Conservation (phyloP, 345 rosid species). For the Melaleuca alternifolia region DNA sequence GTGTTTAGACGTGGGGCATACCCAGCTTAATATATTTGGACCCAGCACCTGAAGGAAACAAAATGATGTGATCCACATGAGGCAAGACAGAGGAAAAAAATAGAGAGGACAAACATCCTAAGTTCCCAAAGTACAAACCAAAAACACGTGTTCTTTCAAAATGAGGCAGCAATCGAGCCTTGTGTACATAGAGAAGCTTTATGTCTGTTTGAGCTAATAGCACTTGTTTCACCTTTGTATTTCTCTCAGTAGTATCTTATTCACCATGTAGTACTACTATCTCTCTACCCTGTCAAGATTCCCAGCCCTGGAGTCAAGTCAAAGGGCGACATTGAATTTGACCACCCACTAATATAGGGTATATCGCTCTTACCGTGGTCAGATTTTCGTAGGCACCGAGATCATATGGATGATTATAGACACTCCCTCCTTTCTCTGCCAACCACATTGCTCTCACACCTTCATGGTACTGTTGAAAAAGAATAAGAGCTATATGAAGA, state of each 20-base stretch:
- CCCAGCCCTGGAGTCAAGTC: not conserved
- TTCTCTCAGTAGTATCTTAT: not conserved
- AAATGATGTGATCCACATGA: not conserved
- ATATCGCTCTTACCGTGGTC: slow-evolving; percentile 30
- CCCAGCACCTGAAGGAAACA: slow-evolving; percentile 59
- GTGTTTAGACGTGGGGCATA: slow-evolving; percentile 59
- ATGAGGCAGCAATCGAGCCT: not conserved
- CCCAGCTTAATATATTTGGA: slow-evolving; percentile 62
- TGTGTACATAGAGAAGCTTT: not conserved
- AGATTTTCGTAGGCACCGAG: slow-evolving; percentile 63
- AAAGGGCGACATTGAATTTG: not conserved
- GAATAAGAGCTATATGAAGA: not conserved
- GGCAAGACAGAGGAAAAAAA: not conserved
- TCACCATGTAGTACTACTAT: not conserved
- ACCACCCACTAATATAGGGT: not conserved
- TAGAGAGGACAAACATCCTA: not conserved
- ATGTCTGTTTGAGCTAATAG: not conserved
- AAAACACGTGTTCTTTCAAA: not conserved
- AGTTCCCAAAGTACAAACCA: not conserved
- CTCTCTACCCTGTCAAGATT: not conserved
- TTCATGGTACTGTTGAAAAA: slow-evolving; percentile 64
- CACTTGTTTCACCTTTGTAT: not conserved
- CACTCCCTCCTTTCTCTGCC: slow-evolving; percentile 80
- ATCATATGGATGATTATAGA: slow-evolving; percentile 85
- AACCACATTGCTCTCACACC: slow-evolving; percentile 94